phyloP scores from a whole-genome alignment of 768 basidiomycete species.

The Leccinum barrowsii region DNA sequence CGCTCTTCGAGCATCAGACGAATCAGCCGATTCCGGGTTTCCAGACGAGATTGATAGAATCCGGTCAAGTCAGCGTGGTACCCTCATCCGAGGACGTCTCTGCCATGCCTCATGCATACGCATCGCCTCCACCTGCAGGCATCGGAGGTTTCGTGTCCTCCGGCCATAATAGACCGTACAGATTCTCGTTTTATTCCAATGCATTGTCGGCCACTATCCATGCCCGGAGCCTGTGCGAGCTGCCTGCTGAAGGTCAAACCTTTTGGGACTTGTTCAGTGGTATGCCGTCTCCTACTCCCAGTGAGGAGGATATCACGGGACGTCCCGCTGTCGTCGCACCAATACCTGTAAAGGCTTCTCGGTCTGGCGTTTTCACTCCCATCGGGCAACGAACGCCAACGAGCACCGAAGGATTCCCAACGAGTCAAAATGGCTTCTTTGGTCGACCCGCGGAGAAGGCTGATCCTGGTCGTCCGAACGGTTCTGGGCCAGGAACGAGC shows the following conservation, averaged over 20 bases:
- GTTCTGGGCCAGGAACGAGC: slow-evolving; percentile 19
- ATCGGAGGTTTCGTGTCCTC: slow-evolving; percentile 40
- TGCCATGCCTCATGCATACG: slow-evolving; percentile 12
- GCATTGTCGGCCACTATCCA: slow-evolving; percentile 90
- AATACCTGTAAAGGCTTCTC: slow-evolving; percentile 5
- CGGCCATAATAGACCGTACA: slow-evolving; percentile 85
- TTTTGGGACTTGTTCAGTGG: slow-evolving; percentile 89
- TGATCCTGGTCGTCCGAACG: slow-evolving; percentile 19
- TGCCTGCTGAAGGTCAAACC: slow-evolving; percentile 89
- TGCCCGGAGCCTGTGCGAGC: slow-evolving; percentile 85
- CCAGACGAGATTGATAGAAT: slow-evolving; percentile 32
- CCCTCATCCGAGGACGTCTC: slow-evolving; percentile 42
- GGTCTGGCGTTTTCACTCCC: slow-evolving; percentile 2
- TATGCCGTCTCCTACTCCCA: slow-evolving; percentile 23
- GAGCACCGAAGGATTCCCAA: background rate
- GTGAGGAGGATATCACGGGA: slow-evolving; percentile 3
- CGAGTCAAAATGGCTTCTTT: slow-evolving; percentile 11
- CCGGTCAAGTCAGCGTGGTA: slow-evolving; percentile 35
- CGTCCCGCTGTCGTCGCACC: slow-evolving; percentile 6
- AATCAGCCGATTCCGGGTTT: slow-evolving; percentile 50
- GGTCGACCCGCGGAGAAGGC: slow-evolving; percentile 17
- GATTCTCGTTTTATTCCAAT: slow-evolving; percentile 99
- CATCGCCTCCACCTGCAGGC: slow-evolving; percentile 5
- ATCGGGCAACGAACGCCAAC: slow-evolving; percentile 9
- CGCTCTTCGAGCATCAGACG: slow-evolving; percentile 71